Conservation (phyloP, 306 rosid species). For the Glycine latifolia region DNA sequence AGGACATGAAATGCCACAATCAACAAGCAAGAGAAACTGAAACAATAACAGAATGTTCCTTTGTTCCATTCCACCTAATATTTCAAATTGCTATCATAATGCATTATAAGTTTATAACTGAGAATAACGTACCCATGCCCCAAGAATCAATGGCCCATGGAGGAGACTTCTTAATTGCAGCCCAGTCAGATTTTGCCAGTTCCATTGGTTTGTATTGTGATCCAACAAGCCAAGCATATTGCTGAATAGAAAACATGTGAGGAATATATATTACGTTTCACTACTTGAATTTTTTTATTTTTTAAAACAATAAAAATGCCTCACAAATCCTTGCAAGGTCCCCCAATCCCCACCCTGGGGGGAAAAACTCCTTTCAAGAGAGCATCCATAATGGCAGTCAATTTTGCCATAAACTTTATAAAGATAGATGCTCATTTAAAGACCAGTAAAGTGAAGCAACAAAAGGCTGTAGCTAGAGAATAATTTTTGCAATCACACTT, state of each 20-base stretch:
- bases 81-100: slow-evolving; percentile 40
- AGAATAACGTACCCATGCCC: slow-evolving; percentile 90
- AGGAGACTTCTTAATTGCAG: slow-evolving; percentile 85
- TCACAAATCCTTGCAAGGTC: slow-evolving; percentile 18
- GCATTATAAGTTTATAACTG: not conserved
- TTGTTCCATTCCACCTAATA: slow-evolving; percentile 12
- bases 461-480: slow-evolving; percentile 41
- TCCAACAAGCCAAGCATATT: slow-evolving; percentile 98
- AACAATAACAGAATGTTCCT: slow-evolving; percentile 5
- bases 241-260: slow-evolving; percentile 58
- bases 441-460: slow-evolving; percentile 27
- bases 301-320: slow-evolving; percentile 4
- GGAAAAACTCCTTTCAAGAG: slow-evolving; percentile 4
- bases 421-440: slow-evolving; percentile 25
- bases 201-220: slow-evolving; percentile 92
- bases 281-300: slow-evolving; percentile 34
- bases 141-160: slow-evolving; percentile 98
- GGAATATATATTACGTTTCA: slow-evolving; percentile 42
- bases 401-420: not conserved
- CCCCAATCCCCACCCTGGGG: too few relatives aligned
- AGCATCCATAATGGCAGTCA: slow-evolving; percentile 26
- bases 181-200: slow-evolving; percentile 92
- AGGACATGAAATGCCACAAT: slow-evolving; percentile 31
- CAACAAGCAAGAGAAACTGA: slow-evolving; percentile 40
- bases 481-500: slow-evolving; percentile 14